Base-by-base conservation (phyloP, 2,329 filamentous ascomycete genomes). In the Tympanopsis confertula region DNA sequence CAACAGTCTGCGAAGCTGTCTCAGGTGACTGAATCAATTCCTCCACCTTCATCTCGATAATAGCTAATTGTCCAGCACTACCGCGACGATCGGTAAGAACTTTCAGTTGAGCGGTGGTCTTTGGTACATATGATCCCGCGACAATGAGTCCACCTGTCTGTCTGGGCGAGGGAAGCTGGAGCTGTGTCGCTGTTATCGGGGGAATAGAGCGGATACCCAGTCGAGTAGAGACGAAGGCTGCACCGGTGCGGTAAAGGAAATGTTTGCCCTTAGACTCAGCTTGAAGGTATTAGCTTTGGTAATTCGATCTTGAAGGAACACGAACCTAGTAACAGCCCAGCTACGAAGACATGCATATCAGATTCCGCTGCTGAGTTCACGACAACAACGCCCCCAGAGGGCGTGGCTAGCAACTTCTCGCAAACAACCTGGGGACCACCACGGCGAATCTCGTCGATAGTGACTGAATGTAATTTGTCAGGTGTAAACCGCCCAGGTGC, bases 41-140 rank as follows among this genome's bases (percentile, higher is more conserved):
- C 3, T 58, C 56, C 0, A 74, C 71, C 13, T 69, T 54, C 2
- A 75, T 52, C 10, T 63, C 58, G 19, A 74, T 58, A 0, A 59
- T 62, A 1, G 56, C 61, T 1, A 74, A 50, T n/a, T 59, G 51
- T 0, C 50, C 41, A 0, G 58, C 61, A 1, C 63, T 58, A 13
- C 51, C 50, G 2, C 56, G 48, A 0, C 55, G 51, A 5, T 75
- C 7, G n/a, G 22, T 26, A n/a, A 10, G 46, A 2, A 53, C 50
- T 19, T 65, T 59, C 1, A 75, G 50, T 39, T 76, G 71, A 0
- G 66, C 62, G 0, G 72, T 76, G 0, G 72, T 77, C 44, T 75
- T 76, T 3, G 70, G 69, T 0, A 76, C 70, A 33, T 77, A 75
- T 0, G 67, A 72, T 0, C 73, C 71, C 0, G 69, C 71, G 13